These are phyloP conservation scores for Gossypium anomalum DNA, from an alignment of 345 rosid species.

Conservation along the genomic window DNA sequence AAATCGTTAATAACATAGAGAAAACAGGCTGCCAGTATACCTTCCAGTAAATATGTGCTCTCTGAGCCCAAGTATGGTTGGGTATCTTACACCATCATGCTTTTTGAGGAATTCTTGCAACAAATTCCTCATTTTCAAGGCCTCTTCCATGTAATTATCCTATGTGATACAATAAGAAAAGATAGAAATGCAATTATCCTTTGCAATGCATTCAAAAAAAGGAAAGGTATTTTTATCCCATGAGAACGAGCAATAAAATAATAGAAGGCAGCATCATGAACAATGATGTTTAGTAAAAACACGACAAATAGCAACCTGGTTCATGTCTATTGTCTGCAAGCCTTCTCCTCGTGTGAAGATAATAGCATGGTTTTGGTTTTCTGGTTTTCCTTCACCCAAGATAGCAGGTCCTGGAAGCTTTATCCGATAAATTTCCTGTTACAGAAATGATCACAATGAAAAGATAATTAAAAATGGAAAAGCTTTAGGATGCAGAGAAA, in stretches of 20 bases:
- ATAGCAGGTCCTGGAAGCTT: constrained; percentile 77
- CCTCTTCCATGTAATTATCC: constrained; percentile 8
- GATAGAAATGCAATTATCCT: neutral
- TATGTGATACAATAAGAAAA: neutral
- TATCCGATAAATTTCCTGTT: constrained; percentile 88
- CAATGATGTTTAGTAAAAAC: neutral
- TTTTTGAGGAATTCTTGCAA: constrained; percentile 65
- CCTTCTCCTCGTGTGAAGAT: constrained; percentile 98
- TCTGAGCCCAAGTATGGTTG: constrained; percentile 86
- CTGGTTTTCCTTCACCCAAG: constrained; percentile 92
- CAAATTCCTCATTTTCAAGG: constrained; percentile 94
- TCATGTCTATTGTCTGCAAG: constrained; percentile 97
- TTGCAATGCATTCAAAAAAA: neutral
- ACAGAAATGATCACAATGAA: constrained; percentile 5
- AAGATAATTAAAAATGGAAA: neutral
- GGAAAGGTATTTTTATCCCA: neutral
- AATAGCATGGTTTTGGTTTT: constrained; percentile 97
- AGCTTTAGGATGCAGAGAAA: neutral
- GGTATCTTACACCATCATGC: constrained; percentile 32
- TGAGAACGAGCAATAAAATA: neutral
- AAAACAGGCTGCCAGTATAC: constrained; percentile 23
- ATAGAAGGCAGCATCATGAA: neutral
- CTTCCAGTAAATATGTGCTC: constrained; percentile 99
- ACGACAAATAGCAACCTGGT: constrained; percentile 47
- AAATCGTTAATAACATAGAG: neutral